A percentile compares a stretch with the other conserved stretches of the same genome.
Conservation (phyloP, 2,329 filamentous ascomycete genomes). For the Talaromyces sp. region DNA sequence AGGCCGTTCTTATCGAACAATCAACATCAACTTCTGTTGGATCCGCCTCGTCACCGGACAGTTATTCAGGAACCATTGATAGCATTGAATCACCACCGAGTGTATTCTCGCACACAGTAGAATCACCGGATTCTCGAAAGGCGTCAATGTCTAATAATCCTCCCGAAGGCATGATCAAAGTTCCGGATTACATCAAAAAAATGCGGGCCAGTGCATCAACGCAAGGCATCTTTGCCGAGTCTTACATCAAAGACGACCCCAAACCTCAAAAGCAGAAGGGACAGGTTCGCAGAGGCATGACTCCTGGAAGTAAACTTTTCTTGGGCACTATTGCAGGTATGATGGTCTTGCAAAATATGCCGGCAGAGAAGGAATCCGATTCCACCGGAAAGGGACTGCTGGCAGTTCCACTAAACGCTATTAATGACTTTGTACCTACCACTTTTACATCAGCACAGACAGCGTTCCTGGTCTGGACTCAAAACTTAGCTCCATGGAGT, state of each 20-base stretch:
- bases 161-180: constrained; percentile 40
- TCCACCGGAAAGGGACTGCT: constrained; percentile 62
- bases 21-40: constrained; percentile 31
- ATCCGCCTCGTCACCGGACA: constrained; percentile 38
- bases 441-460: constrained; percentile 23
- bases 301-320: constrained; percentile 71
- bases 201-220: constrained; percentile 35
- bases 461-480: constrained; percentile 13
- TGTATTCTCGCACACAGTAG: constrained; percentile 34
- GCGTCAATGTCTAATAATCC: constrained; percentile 30
- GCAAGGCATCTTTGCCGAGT: constrained; percentile 35
- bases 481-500: constrained; percentile 25
- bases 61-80: constrained; percentile 34
- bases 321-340: constrained; percentile 85
- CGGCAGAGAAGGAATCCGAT: constrained; percentile 60
- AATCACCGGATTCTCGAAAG: constrained; percentile 31
- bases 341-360: constrained; percentile 82
- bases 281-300: constrained; percentile 44
- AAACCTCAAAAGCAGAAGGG: constrained; percentile 28
- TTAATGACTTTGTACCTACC: constrained; percentile 37
- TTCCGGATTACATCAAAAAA: constrained; percentile 41
- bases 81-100: constrained; percentile 34
- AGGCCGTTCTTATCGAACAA: constrained; percentile 43
- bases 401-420: constrained; percentile 57
- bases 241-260: constrained; percentile 32